Percentiles rank a stretch among this genome's conserved stretches.
Conservation (phyloP, 2,329 filamentous ascomycete genomes). For the Penicillium crustosum region DNA sequence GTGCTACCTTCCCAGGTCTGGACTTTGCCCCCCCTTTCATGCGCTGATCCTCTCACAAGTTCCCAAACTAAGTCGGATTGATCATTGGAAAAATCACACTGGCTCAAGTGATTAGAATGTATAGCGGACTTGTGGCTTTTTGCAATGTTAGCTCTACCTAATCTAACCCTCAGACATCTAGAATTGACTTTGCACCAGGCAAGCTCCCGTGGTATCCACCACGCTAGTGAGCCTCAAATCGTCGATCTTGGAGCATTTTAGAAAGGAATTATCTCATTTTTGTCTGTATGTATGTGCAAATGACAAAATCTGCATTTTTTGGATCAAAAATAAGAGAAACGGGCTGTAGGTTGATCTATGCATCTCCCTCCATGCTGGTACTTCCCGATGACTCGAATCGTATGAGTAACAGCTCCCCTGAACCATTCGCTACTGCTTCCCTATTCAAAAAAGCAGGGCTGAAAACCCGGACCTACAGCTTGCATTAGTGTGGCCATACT, state of each 20-base stretch:
- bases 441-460: too few relatives aligned
- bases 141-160: not conserved
- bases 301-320: too few relatives aligned
- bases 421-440: not conserved
- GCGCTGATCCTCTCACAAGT: too few relatives aligned
- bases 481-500: too few relatives aligned
- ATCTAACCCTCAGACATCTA: not conserved
- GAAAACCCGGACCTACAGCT: too few relatives aligned
- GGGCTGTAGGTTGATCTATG: not conserved
- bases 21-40: too few relatives aligned
- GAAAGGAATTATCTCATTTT: not conserved
- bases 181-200: not conserved
- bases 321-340: not conserved
- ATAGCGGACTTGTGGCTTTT: too few relatives aligned
- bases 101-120: too few relatives aligned
- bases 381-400: not conserved
- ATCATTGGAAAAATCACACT: too few relatives aligned
- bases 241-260: not conserved
- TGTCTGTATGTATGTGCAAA: too few relatives aligned
- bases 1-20: not conserved
- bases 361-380: not conserved
- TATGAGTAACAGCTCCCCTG: not conserved
- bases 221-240: not conserved
- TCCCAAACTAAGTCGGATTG: too few relatives aligned
- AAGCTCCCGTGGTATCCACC: not conserved